Evolutionary conservation across 2,329 filamentous ascomycete species (phyloP).

Genomic region (Aspergillus chevalieri): DNA sequence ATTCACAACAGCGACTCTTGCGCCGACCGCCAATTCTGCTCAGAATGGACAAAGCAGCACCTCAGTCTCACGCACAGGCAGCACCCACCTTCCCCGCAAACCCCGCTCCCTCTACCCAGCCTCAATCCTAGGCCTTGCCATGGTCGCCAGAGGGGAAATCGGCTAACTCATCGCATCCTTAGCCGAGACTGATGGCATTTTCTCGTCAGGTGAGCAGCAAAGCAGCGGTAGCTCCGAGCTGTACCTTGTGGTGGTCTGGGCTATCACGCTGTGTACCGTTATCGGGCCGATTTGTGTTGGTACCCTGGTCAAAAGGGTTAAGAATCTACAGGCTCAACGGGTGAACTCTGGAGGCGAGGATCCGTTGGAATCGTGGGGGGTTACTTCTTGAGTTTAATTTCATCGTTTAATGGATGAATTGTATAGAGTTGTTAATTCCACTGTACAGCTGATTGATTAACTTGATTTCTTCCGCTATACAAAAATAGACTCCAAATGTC

Average conservation of each 20-base stretch:
- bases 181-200: conserved; percentile 52
- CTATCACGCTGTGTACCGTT: conserved; percentile 51
- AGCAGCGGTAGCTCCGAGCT: conserved; percentile 34
- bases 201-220: conserved; percentile 14
- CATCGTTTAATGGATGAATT: background rate
- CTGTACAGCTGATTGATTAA: background rate
- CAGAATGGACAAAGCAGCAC: conserved; percentile 11
- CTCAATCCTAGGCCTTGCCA: conserved; percentile 59
- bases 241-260: conserved; percentile 51
- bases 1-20: background rate
- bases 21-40: background rate
- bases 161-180: conserved; percentile 69
- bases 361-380: conserved; percentile 40
- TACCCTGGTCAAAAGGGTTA: conserved; percentile 41
- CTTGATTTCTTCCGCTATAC: no score
- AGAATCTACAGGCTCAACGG: conserved; percentile 26
- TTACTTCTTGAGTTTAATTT: conserved; percentile 9
- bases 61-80: conserved; percentile 3
- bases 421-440: background rate
- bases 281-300: conserved; percentile 48
- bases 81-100: conserved; percentile 31
- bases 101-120: conserved; percentile 62
- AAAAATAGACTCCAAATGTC: no score
- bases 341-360: conserved; percentile 18
- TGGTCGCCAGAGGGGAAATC: conserved; percentile 75